Conservation (phyloP, 768 basidiomycete species). For the Auricularia cornea region DNA sequence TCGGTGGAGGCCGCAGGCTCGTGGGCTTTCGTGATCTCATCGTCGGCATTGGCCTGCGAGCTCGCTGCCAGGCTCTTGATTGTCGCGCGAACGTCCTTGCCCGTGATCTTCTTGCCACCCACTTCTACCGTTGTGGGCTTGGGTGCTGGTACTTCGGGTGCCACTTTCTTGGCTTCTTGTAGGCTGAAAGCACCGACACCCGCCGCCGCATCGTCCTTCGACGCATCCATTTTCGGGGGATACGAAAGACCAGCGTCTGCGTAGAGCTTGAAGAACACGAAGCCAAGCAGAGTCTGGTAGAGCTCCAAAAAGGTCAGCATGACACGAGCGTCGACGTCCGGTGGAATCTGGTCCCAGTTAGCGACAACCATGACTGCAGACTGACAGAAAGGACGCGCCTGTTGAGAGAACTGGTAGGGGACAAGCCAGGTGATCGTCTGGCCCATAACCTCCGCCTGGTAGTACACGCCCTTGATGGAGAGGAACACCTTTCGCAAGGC, state of each 20-base stretch:
- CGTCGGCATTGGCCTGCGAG: conserved; percentile 13
- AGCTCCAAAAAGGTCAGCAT: conserved; percentile 97
- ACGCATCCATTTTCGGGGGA: conserved; percentile 82
- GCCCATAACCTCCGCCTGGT: conserved; percentile 91
- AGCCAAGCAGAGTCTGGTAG: conserved; percentile 92
- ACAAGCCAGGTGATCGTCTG: conserved; percentile 94
- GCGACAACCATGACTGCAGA: conserved; percentile 1
- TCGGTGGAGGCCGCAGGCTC: conserved; percentile 32
- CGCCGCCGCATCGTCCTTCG: conserved; percentile 76
- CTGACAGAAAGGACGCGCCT: conserved; percentile 38
- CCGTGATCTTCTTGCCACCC: conserved; percentile 40
- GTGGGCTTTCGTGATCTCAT: conserved; percentile 25
- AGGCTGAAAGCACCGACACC: conserved; percentile 84
- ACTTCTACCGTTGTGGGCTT: conserved; percentile 27
- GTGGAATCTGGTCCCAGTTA: conserved; percentile 56
- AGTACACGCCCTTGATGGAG: conserved; percentile 97
- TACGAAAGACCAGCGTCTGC: conserved; percentile 88
- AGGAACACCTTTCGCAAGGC: conserved; percentile 86
- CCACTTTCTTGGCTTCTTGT: conserved; percentile 34
- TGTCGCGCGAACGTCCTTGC: conserved; percentile 44
- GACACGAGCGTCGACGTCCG: conserved; percentile 94
- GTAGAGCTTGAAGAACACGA: conserved; percentile 97
- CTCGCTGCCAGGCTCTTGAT: conserved; percentile 36
- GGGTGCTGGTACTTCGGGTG: conserved; percentile 3
- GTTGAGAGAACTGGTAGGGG: conserved; percentile 95